phyloP scores from a whole-genome alignment of 805 yeast genomes.

The Teunomyces gatunensis region DNA sequence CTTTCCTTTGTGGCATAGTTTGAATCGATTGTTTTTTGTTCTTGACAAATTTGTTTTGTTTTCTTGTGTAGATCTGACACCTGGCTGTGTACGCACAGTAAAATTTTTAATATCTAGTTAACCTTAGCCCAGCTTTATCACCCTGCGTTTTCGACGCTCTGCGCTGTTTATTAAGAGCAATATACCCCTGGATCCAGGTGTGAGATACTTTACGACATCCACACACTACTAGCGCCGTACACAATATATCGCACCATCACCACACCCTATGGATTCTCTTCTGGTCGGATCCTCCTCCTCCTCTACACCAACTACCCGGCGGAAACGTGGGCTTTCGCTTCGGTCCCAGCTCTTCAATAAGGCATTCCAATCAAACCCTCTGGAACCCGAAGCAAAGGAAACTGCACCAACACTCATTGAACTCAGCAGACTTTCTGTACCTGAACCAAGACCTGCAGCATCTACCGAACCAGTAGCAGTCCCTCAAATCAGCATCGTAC shows the following conservation, averaged over 20 bases:
- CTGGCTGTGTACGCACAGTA: background rate
- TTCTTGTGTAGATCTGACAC: background rate
- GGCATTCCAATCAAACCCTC: slow-evolving; percentile 19
- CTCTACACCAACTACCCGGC: slow-evolving; percentile 22
- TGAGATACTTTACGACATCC: no score
- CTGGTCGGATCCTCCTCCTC: background rate
- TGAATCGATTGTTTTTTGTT: background rate
- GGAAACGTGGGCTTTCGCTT: slow-evolving; percentile 65
- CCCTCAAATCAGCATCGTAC: slow-evolving; percentile 23
- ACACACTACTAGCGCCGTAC: no score
- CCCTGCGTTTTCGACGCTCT: background rate
- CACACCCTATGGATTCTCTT: background rate
- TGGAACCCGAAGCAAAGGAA: slow-evolving; percentile 21
- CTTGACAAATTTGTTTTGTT: background rate
- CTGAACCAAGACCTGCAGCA: background rate
- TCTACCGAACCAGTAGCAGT: slow-evolving; percentile 9
- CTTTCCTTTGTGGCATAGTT: background rate
- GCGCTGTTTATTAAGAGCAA: background rate
- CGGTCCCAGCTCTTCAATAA: slow-evolving; percentile 64
- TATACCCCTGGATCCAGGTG: no score
- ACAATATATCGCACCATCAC: background rate
- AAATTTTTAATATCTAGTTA: background rate
- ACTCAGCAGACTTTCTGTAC: background rate
- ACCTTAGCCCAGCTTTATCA: background rate
- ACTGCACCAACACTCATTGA: slow-evolving; percentile 8